These are phyloP conservation scores for Kwoniella sp. DNA, from an alignment of 768 basidiomycete species.

Conservation along the genomic window DNA sequence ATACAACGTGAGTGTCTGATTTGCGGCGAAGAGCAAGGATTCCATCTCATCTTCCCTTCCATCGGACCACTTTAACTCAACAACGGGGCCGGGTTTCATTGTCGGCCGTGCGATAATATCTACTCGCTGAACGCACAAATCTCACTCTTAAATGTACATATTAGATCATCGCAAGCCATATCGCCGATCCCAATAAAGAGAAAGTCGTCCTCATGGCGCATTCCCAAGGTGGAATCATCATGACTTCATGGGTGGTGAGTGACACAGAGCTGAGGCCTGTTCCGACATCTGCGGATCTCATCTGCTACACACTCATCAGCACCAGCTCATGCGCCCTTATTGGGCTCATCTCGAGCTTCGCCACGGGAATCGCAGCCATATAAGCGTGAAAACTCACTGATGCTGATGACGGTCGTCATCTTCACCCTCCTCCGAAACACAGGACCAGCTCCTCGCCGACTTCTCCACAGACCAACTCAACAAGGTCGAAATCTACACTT, in stretches of 20 bases:
- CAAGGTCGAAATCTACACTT: conserved; percentile 50
- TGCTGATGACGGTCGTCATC: too few relatives aligned
- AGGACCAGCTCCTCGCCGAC: conserved; percentile 43
- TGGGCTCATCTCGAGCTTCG: not conserved
- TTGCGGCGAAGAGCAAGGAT: not conserved
- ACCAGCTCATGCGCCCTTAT: too few relatives aligned
- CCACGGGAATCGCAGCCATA: not conserved
- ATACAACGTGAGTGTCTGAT: conserved; percentile 27
- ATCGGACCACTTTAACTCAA: too few relatives aligned
- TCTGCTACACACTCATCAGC: not conserved
- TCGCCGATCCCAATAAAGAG: conserved; percentile 29
- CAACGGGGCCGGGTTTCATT: too few relatives aligned
- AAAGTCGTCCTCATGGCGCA: conserved; percentile 47
- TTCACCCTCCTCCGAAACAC: too few relatives aligned
- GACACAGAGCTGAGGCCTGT: not conserved
- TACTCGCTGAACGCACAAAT: too few relatives aligned
- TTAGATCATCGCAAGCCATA: conserved; percentile 23
- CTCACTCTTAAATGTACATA: too few relatives aligned
- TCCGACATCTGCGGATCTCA: not conserved
- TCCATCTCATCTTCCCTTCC: not conserved
- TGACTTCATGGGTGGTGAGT: conserved; percentile 36
- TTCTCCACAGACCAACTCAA: conserved; percentile 29
- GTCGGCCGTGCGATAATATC: too few relatives aligned
- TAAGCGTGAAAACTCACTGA: too few relatives aligned
- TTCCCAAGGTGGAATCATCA: conserved; percentile 49